A percentile compares a stretch with the other conserved stretches of the same genome.
Evolutionary conservation across 2,329 filamentous ascomycete species (phyloP).

Genomic region (Cladophialophora exuberans): DNA sequence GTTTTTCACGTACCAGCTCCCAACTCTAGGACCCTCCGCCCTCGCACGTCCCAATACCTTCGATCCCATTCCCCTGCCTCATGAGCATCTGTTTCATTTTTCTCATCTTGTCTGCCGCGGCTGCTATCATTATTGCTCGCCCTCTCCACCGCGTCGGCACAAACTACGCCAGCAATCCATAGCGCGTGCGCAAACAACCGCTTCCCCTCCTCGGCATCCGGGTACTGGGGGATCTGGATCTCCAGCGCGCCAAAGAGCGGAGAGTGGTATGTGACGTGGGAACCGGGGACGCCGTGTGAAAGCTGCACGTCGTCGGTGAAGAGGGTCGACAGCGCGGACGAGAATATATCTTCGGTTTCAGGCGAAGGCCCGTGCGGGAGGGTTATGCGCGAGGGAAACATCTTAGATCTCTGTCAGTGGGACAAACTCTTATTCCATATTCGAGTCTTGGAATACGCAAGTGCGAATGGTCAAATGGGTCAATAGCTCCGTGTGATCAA

Average conservation of each 20-base stretch:
- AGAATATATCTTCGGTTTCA: slow-evolving; percentile 58
- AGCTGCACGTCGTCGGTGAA: slow-evolving; percentile 60
- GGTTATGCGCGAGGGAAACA: slow-evolving; percentile 28
- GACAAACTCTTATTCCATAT: too few species aligned
- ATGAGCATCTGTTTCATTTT: slow-evolving; percentile 18
- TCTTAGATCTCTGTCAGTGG: too few species aligned
- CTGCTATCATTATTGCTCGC: too few species aligned
- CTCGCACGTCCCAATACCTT: slow-evolving; percentile 48
- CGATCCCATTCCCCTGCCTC: slow-evolving; percentile 16
- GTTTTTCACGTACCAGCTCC: slow-evolving; percentile 59
- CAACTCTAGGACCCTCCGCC: slow-evolving; percentile 59
- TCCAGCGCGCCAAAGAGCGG: slow-evolving; percentile 45
- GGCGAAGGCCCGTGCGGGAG: slow-evolving; percentile 34
- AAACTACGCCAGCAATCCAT: slow-evolving; percentile 58
- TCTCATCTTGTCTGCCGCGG: slow-evolving; percentile 15
- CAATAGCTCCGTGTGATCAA: neutral
- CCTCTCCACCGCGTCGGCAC: slow-evolving; percentile 46
- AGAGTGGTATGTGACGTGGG: slow-evolving; percentile 55
- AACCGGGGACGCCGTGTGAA: slow-evolving; percentile 57
- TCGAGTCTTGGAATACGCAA: too few species aligned
- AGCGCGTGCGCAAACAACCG: slow-evolving; percentile 62
- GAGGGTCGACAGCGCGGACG: slow-evolving; percentile 55
- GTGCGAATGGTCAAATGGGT: neutral
- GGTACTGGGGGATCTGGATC: slow-evolving; percentile 47
- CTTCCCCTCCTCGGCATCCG: slow-evolving; percentile 53